Conservation (phyloP, 1,139 yeast genomes). For the Pichia inconspicua region DNA sequence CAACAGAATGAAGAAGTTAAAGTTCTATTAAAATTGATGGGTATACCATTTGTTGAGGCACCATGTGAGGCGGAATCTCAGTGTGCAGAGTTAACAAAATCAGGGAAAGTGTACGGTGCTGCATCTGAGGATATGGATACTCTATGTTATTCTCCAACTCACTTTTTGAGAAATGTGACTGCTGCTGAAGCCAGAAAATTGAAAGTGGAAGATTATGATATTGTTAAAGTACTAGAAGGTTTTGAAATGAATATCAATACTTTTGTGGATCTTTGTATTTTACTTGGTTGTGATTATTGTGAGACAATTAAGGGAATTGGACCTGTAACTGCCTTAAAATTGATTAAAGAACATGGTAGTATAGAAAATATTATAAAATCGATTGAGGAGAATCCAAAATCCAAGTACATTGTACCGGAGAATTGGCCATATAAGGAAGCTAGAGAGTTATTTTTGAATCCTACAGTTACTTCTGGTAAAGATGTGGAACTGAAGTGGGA, state of each 20-base stretch:
- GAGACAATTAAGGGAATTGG: constrained; percentile 94
- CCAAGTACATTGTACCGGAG: constrained; percentile 79
- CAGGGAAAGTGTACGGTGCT: constrained; percentile 90
- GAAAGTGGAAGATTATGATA: constrained; percentile 81
- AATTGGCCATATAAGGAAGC: constrained; percentile 93
- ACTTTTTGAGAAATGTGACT: constrained; percentile 76
- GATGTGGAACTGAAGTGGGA: constrained; percentile 67
- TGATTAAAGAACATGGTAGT: constrained; percentile 77
- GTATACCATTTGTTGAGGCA: constrained; percentile 86
- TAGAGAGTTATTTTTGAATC: constrained; percentile 68
- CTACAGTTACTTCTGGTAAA: constrained; percentile 62
- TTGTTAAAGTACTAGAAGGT: constrained; percentile 63
- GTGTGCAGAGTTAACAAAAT: constrained; percentile 85
- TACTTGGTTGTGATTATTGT: constrained; percentile 94
- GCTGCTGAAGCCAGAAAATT: constrained; percentile 89
- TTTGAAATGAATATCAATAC: constrained; percentile 63
- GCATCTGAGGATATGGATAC: constrained; percentile 99
- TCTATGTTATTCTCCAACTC: constrained; percentile 81
- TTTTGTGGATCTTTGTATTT: constrained; percentile 84
- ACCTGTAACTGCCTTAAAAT: constrained; percentile 84
- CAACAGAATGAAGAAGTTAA: constrained; percentile 95
- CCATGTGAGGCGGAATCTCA: constrained; percentile 99
- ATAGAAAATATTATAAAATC: constrained; percentile 69
- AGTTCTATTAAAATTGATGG: constrained; percentile 73
- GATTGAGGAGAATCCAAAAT: constrained; percentile 51